A percentile compares a stretch with the other conserved stretches of the same genome.
These are phyloP conservation scores for Solanum hybrid DNA, from an alignment of 305 asterid species.

Conservation along the genomic window DNA sequence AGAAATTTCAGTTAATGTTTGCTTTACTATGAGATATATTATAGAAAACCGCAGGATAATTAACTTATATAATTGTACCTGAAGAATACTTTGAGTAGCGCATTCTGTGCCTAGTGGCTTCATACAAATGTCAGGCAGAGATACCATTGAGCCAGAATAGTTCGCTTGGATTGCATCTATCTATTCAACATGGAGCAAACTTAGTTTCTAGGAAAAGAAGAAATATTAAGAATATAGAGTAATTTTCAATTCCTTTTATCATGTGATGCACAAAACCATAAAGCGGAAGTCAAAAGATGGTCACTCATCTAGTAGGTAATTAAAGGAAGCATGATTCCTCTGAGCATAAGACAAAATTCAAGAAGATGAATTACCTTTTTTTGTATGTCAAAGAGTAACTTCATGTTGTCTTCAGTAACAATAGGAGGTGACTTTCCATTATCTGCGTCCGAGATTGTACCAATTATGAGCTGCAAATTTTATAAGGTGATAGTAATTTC, in stretches of 20 bases:
- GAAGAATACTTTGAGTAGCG: conserved; percentile 97
- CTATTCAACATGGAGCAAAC: conserved; percentile 34
- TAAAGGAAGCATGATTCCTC: background rate
- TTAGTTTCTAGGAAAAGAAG: conserved; percentile 7
- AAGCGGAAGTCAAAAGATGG: background rate
- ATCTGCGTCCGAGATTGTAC: conserved; percentile 54
- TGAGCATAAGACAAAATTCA: background rate
- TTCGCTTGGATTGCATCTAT: conserved; percentile 89
- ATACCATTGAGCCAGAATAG: conserved; percentile 72
- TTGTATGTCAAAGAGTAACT: conserved; percentile 81
- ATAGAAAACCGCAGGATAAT: background rate
- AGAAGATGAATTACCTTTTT: conserved; percentile 50
- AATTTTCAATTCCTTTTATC: background rate
- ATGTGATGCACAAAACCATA: background rate
- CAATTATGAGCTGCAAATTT: conserved; percentile 81
- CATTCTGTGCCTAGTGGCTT: conserved; percentile 98
- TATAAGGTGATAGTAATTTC: conserved; percentile 4
- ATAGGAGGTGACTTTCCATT: conserved; percentile 77
- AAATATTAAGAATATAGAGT: background rate
- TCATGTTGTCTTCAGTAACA: conserved; percentile 75
- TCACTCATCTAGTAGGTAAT: background rate
- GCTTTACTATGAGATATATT: background rate
- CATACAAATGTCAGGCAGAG: conserved; percentile 92
- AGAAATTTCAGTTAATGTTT: background rate
- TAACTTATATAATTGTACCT: conserved; percentile 36